Conservation (phyloP, 345 rosid species). For the Eucalyptus viminalis region DNA sequence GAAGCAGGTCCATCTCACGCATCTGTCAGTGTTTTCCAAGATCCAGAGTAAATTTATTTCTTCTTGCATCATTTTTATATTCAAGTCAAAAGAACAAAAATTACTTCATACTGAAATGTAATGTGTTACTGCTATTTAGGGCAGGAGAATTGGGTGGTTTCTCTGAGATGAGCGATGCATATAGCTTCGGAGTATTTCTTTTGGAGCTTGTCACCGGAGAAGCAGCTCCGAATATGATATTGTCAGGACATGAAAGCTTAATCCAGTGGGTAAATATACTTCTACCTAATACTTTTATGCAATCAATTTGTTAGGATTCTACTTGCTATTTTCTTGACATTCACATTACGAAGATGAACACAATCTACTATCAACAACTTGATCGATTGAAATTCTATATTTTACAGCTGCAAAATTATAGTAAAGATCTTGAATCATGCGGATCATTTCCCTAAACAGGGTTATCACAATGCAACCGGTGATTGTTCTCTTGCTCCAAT, state of each 20-base stretch:
- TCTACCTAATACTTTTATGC: not conserved
- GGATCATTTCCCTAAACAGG: not conserved
- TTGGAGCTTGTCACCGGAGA: conserved; percentile 50
- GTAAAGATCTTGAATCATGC: not conserved
- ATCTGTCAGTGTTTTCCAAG: conserved; percentile 23
- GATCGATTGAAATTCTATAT: not conserved
- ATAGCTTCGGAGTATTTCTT: conserved; percentile 66
- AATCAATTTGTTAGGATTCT: not conserved
- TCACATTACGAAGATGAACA: not conserved
- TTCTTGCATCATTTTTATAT: not conserved
- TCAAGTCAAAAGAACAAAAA: not conserved
- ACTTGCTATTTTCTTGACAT: not conserved
- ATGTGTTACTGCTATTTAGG: conserved; percentile 11
- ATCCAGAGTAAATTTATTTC: conserved; percentile 46
- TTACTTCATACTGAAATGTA: not conserved
- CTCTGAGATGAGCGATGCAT: conserved; percentile 39
- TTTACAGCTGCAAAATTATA: not conserved
- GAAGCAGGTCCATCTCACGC: conserved; percentile 36
- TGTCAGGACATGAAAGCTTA: conserved; percentile 24
- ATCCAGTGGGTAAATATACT: conserved; percentile 31
- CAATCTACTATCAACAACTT: not conserved
- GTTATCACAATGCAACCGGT: not conserved
- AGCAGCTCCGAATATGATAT: conserved; percentile 6
- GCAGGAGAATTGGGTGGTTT: conserved; percentile 12
- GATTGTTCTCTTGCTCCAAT: not conserved